phyloP scores from a whole-genome alignment of 176 grass and related monocot genomes.

The Eleusine indica region DNA sequence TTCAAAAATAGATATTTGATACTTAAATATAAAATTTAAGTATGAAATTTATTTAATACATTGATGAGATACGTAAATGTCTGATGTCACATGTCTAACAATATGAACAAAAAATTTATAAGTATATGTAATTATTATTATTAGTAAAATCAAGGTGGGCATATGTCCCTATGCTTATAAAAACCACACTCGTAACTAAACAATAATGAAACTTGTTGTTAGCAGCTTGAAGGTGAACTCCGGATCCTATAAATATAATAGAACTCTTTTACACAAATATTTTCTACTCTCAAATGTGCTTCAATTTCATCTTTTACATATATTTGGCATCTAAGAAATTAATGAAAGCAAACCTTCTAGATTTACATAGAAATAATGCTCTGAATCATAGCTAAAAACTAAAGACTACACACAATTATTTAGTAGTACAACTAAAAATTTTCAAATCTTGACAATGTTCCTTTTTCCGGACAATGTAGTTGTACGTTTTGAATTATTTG shows the following conservation, averaged over 20 bases:
- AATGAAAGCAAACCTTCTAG: not conserved
- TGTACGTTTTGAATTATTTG: too few species aligned
- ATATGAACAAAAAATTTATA: too few species aligned
- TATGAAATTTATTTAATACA: too few species aligned
- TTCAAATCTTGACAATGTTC: not conserved
- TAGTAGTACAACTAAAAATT: not conserved
- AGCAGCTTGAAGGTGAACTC: not conserved
- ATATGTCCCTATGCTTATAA: too few species aligned
- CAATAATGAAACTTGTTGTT: not conserved
- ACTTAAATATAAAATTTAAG: too few species aligned
- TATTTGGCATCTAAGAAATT: not conserved
- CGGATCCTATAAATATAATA: not conserved
- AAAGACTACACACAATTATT: not conserved
- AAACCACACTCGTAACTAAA: too few species aligned
- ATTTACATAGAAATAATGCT: not conserved
- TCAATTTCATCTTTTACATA: not conserved
- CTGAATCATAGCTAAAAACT: slow-evolving; percentile 39
- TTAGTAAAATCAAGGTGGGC: too few species aligned
- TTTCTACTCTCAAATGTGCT: not conserved
- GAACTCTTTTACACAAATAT: not conserved
- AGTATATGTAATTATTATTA: too few species aligned
- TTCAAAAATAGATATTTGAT: too few species aligned
- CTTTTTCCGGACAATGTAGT: not conserved
- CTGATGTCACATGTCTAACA: too few species aligned
- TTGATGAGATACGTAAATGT: too few species aligned